Base-by-base conservation (phyloP, 169 alveolate genomes). In the Plasmodium coatneyi region DNA sequence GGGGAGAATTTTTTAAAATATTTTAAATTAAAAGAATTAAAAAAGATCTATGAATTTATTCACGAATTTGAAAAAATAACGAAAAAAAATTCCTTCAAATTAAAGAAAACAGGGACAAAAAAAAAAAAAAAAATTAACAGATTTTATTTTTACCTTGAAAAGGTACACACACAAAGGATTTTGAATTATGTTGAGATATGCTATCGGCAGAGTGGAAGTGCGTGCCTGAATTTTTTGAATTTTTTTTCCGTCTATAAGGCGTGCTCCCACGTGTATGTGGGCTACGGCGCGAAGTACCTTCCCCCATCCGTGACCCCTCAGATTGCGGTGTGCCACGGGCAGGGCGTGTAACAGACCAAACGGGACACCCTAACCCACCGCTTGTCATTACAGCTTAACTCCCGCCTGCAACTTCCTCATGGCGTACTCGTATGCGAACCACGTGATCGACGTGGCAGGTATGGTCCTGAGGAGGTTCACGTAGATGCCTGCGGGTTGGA, bases 391-490 rank as follows among this genome's bases (percentile, higher is more conserved):
- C 60, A 49, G 7, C 60, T 49, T 49, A 22, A 28, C 76, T 6
- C 30, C 36, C n/a, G 19, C 41, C 30, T 86, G 84, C n/a, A 86
- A 56, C 28, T 86, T 86, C 80, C 93, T n/a, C 93, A 86, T 86
- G 43, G 93, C 43, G 43, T 74, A 86, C 46, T 86, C 93, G 80
- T 86, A 86, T 12, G 93, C 74, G 30, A 86, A 86, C 93, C 93
- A 86, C 22, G 93, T 86, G 25, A 86, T 86, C 49, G 93, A 86
- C 19, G 93, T 86, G 10, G 93, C 93, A n/a, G 93, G 93, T 16
- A 86, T 86, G 9, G 93, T 86, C 28, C 80, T 86, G 32, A 86
- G 56, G 30, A 86, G 60, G 52, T 86, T 86, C 25, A 86, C 93
- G 56, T 86, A 86, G 66, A 86, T 78, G 30, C 93, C 93, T 86